phyloP scores from a whole-genome alignment of 257 asterid genomes.

The Striga asiatica region DNA sequence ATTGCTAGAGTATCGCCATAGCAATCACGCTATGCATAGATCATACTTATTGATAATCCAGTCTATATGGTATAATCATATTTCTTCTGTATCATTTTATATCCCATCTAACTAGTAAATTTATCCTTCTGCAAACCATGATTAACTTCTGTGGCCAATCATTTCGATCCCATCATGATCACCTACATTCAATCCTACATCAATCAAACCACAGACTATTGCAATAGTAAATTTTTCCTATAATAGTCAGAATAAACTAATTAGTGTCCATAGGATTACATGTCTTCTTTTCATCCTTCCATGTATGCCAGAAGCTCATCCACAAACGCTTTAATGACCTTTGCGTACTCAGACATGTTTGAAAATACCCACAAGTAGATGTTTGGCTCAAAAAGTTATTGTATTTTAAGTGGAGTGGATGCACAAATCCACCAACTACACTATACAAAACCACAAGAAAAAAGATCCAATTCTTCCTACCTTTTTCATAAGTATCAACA shows the following conservation, averaged over 20 bases:
- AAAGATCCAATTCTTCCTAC: too few relatives aligned
- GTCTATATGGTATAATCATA: background rate
- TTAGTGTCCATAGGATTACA: too few relatives aligned
- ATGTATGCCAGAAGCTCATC: background rate
- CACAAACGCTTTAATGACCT: background rate
- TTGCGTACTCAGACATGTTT: background rate
- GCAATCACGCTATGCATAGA: background rate
- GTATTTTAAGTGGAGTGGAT: background rate
- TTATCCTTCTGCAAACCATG: too few relatives aligned
- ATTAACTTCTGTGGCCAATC: too few relatives aligned
- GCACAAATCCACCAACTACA: background rate
- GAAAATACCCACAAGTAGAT: background rate
- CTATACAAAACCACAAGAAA: too few relatives aligned
- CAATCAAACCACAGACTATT: too few relatives aligned
- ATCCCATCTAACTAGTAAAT: background rate
- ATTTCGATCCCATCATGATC: background rate
- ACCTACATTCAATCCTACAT: background rate
- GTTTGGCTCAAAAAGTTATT: background rate
- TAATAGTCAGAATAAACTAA: too few relatives aligned
- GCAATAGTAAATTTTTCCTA: too few relatives aligned
- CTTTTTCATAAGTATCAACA: too few relatives aligned
- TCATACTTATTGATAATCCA: background rate
- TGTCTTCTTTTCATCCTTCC: background rate
- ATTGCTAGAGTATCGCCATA: background rate
- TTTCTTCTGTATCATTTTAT: background rate